phyloP scores from a whole-genome alignment of 2,329 filamentous ascomycete genomes.

The Thielaviopsis euricoi region DNA sequence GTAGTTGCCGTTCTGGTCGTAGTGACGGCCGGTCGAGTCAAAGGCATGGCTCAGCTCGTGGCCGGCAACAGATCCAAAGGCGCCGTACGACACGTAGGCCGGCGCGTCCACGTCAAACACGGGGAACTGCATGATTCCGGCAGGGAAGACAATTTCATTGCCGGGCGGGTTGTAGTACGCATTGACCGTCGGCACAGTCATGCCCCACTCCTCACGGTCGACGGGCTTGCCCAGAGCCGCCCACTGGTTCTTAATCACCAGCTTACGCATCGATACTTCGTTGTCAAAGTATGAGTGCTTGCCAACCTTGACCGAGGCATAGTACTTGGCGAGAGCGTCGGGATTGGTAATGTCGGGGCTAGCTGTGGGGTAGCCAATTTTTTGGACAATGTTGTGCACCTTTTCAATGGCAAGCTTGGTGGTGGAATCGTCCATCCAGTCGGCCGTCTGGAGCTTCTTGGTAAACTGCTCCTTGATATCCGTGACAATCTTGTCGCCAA shows the following conservation, averaged over 20 bases:
- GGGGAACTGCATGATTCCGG: conserved; percentile 53
- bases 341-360: conserved; percentile 46
- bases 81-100: conserved; percentile 50
- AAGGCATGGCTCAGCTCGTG: conserved; percentile 58
- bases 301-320: conserved; percentile 33
- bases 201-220: conserved; percentile 42
- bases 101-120: conserved; percentile 47
- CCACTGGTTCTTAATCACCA: conserved; percentile 35
- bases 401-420: conserved; percentile 44
- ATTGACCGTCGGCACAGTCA: conserved; percentile 45
- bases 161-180: conserved; percentile 47
- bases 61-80: conserved; percentile 48
- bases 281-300: conserved; percentile 41
- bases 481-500: conserved; percentile 52
- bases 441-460: conserved; percentile 36
- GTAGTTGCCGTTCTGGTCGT: conserved; percentile 46
- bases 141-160: conserved; percentile 55
- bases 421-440: conserved; percentile 50
- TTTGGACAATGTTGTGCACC: conserved; percentile 49
- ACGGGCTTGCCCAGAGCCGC: conserved; percentile 41
- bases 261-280: conserved; percentile 30
- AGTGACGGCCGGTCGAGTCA: conserved; percentile 47
- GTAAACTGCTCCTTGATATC: conserved; percentile 54
- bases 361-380: conserved; percentile 50
- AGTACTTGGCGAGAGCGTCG: conserved; percentile 37